These are phyloP conservation scores for Darksidea phi DNA, from an alignment of 495 filamentous ascomycete genomes.

Conservation along the genomic window DNA sequence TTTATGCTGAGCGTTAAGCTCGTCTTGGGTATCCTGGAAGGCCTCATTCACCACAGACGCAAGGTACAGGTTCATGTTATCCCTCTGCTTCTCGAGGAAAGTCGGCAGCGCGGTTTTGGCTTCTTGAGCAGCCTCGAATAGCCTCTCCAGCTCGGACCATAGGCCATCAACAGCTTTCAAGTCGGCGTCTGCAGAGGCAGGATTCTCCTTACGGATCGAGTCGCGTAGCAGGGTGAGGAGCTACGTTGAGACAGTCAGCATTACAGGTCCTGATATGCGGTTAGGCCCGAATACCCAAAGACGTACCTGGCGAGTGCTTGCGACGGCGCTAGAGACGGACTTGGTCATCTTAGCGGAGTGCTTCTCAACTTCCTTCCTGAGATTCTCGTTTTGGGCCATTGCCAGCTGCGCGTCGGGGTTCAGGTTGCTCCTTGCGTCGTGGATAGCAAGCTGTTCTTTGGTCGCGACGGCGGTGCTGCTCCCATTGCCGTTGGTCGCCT, in stretches of 20 bases:
- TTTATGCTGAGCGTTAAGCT: conserved; percentile 21
- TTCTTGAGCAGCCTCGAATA: conserved; percentile 9
- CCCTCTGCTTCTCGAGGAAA: conserved; percentile 27
- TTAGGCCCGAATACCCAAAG: too few species aligned
- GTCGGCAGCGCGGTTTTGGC: conserved; percentile 8
- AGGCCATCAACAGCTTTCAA: conserved; percentile 11
- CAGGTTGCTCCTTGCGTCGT: not conserved
- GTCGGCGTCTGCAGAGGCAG: not conserved
- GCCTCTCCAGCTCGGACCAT: conserved; percentile 17
- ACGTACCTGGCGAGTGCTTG: conserved; percentile 4
- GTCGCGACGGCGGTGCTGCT: conserved; percentile 7
- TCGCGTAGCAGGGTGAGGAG: conserved; percentile 11
- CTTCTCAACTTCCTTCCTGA: conserved; percentile 3
- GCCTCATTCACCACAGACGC: conserved; percentile 11
- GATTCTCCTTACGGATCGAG: conserved; percentile 2
- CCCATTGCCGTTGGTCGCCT: not conserved
- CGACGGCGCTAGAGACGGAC: conserved; percentile 5
- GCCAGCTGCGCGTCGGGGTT: conserved; percentile 17
- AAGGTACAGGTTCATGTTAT: conserved; percentile 19
- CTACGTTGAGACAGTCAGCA: too few species aligned
- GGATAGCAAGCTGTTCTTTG: conserved; percentile 13
- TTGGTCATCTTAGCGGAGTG: conserved; percentile 4
- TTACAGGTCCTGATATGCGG: too few species aligned
- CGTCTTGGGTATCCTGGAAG: conserved; percentile 7
- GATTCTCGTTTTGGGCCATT: conserved; percentile 1